Conservation (phyloP, 441 rosid species). For the Geranium incanum region DNA sequence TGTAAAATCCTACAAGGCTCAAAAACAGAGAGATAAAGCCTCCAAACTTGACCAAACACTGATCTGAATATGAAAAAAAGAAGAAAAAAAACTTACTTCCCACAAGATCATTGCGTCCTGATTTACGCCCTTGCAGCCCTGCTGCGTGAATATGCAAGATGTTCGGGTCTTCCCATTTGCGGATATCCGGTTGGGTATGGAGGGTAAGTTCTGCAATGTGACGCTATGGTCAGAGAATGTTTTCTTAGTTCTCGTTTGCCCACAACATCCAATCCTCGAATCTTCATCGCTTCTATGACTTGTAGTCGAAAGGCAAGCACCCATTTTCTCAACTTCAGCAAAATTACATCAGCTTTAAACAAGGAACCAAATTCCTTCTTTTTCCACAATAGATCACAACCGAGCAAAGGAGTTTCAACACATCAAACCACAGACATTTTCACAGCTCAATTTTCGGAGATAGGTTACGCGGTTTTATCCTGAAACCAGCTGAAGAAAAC, state of each 20-base stretch:
- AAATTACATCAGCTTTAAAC: slow-evolving; percentile 23
- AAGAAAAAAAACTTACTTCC: slow-evolving; percentile 64
- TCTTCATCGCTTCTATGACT: slow-evolving; percentile 53
- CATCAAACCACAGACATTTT: slow-evolving; percentile 23
- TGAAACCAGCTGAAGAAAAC: slow-evolving; percentile 45
- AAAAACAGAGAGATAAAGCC: slow-evolving; percentile 17
- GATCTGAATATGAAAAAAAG: slow-evolving; percentile 8
- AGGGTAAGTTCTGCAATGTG: slow-evolving; percentile 49
- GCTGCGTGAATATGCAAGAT: slow-evolving; percentile 92
- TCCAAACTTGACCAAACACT: slow-evolving; percentile 8
- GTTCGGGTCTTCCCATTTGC: slow-evolving; percentile 70
- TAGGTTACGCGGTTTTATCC: slow-evolving; percentile 24
- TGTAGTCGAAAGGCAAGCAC: slow-evolving; percentile 72
- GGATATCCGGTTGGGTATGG: slow-evolving; percentile 64
- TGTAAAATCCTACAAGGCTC: slow-evolving; percentile 66
- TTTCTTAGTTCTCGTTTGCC: slow-evolving; percentile 58
- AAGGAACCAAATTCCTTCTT: slow-evolving; percentile 8
- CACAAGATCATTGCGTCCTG: slow-evolving; percentile 98
- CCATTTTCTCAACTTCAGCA: slow-evolving; percentile 53
- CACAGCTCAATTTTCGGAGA: slow-evolving; percentile 33
- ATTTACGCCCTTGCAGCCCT: slow-evolving; percentile 93
- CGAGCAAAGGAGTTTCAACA: slow-evolving; percentile 23
- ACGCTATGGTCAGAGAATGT: slow-evolving; percentile 65
- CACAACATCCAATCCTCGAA: slow-evolving; percentile 45
- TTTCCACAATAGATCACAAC: slow-evolving; percentile 22